phyloP scores from a whole-genome alignment of 192 early-diverging fungal species.

The Backusella macrospora region DNA sequence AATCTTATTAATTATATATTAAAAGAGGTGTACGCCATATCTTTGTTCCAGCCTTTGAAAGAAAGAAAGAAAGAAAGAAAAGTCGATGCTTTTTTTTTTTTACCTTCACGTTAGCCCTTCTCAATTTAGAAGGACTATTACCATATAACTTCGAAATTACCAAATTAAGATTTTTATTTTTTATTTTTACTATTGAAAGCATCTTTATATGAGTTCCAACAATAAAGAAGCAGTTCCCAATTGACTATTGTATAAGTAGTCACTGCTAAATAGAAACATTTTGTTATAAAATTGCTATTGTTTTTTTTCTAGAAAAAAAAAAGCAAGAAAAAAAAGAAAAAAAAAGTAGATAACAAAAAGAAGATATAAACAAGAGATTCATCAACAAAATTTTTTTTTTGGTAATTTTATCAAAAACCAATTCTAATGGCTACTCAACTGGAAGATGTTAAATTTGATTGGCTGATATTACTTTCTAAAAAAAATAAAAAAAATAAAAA shows the following conservation, averaged over 20 bases:
- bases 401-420: no score
- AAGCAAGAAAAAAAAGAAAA: no score
- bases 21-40: no score
- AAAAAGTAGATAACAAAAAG: no score
- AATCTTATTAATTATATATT: no score
- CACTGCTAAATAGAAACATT: background rate
- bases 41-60: background rate
- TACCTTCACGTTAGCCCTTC: no score
- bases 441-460: background rate
- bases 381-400: no score
- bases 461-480: background rate
- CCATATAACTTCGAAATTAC: background rate
- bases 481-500: background rate
- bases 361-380: no score
- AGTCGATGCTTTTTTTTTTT: background rate
- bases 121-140: no score
- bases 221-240: background rate
- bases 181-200: background rate
- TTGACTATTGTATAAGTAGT: background rate
- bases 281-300: background rate
- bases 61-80: background rate
- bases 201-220: background rate
- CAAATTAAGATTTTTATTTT: background rate
- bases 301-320: no score
- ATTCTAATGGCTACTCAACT: background rate